Evolutionary conservation across 805 yeast genomes (phyloP).

Genomic region (Pichia manshurica): DNA sequence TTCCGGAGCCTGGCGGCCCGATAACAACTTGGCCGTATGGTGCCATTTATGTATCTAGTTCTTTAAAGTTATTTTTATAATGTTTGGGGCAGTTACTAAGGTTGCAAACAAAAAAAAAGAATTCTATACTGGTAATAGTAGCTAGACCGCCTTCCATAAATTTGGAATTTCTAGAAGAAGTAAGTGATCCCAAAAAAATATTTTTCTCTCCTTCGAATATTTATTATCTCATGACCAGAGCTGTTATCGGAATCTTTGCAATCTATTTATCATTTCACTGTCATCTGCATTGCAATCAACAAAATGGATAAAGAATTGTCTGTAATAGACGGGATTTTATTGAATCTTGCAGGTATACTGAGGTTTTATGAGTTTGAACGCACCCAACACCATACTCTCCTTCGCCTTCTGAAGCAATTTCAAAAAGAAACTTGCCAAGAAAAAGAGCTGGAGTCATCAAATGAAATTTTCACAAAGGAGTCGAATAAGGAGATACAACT

Average conservation of each 20-base stretch:
- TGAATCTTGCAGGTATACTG: slow-evolving; percentile 23
- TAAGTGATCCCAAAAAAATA: too few species aligned
- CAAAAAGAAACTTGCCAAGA: slow-evolving; percentile 13
- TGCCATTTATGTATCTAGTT: slow-evolving; percentile 35
- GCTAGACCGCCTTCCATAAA: too few species aligned
- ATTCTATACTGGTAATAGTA: too few species aligned
- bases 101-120: too few species aligned
- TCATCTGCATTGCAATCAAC: too few species aligned
- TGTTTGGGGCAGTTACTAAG: too few species aligned
- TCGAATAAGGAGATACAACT: slow-evolving; percentile 19
- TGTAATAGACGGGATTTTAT: slow-evolving; percentile 23
- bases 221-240: too few species aligned
- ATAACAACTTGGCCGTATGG: slow-evolving; percentile 85
- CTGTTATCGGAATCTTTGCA: too few species aligned
- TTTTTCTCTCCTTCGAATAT: too few species aligned
- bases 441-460: slow-evolving; percentile 14
- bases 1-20: slow-evolving; percentile 98
- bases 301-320: slow-evolving; percentile 24
- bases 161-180: too few species aligned
- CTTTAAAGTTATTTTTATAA: too few species aligned
- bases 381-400: slow-evolving; percentile 18
- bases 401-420: slow-evolving; percentile 14
- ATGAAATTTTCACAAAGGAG: slow-evolving; percentile 20
- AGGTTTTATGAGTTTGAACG: slow-evolving; percentile 26
- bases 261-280: too few species aligned